Evolutionary conservation across 2,329 filamentous ascomycete genomes (phyloP).

Genomic region (Ceratocystis huliohia): DNA sequence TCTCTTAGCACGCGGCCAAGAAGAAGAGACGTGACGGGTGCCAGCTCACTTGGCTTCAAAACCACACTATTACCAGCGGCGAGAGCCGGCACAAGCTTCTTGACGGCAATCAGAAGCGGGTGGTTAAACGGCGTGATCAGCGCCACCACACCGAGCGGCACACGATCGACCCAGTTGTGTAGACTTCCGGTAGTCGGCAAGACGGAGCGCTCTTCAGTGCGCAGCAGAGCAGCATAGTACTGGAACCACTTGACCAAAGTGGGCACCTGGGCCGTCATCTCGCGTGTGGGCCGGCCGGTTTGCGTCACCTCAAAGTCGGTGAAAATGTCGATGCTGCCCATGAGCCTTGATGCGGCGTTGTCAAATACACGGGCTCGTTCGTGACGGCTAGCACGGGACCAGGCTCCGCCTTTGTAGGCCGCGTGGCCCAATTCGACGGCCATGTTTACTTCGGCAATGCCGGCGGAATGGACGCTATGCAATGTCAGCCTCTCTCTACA

Average conservation of each 20-base stretch:
- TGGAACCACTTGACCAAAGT: constrained; percentile 30
- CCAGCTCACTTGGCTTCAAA: constrained; percentile 42
- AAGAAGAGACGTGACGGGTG: constrained; percentile 32
- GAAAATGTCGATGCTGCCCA: constrained; percentile 31
- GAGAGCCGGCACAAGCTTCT: constrained; percentile 39
- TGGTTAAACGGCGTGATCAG: constrained; percentile 48
- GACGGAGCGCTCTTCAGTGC: constrained; percentile 33
- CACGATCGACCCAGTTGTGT: constrained; percentile 39
- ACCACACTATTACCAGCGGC: constrained; percentile 39
- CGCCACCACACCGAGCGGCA: constrained; percentile 39
- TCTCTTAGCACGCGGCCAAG: constrained; percentile 47
- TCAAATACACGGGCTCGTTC: constrained; percentile 34
- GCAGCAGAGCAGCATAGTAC: constrained; percentile 33
- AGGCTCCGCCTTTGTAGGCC: constrained; percentile 32
- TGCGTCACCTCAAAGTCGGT: constrained; percentile 34
- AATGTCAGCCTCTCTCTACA: not conserved
- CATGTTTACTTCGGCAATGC: constrained; percentile 35
- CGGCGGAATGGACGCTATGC: constrained; percentile 27
- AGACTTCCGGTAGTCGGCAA: constrained; percentile 36
- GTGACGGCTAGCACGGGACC: constrained; percentile 32
- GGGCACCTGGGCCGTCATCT: constrained; percentile 30
- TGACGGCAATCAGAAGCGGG: constrained; percentile 34
- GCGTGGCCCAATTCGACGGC: constrained; percentile 37
- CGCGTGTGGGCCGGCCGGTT: constrained; percentile 33
- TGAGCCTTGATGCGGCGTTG: constrained; percentile 35